Conservation (phyloP, 257 asterid genomes). For the Gardenia jasminoides region DNA sequence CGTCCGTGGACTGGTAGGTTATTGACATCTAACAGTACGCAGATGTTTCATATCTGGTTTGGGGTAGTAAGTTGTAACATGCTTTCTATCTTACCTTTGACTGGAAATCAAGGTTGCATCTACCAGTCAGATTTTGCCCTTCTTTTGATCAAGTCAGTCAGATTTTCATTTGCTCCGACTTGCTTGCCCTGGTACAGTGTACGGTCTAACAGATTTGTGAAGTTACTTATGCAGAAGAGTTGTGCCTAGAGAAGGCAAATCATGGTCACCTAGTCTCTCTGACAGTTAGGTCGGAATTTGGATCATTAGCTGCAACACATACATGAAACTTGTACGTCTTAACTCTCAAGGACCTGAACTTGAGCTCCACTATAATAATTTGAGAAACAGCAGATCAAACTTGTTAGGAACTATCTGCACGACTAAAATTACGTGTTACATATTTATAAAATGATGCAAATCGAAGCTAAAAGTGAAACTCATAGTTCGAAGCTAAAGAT, state of each 20-base stretch:
- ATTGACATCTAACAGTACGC: constrained; percentile 6
- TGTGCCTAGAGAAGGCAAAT: constrained; percentile 1
- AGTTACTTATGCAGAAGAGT: neutral
- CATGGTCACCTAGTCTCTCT: neutral
- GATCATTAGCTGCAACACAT: neutral
- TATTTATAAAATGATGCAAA: constrained; percentile 12
- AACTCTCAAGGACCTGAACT: neutral
- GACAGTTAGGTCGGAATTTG: constrained; percentile 25
- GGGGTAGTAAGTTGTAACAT: neutral
- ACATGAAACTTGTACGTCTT: neutral
- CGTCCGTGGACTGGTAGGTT: constrained; percentile 13
- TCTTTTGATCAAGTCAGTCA: neutral
- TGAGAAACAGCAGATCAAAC: neutral
- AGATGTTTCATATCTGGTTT: neutral
- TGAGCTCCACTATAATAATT: neutral
- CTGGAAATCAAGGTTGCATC: neutral
- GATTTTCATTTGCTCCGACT: constrained; percentile 8
- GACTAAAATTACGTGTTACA: neutral
- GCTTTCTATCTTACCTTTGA: neutral
- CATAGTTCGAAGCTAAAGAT: constrained; percentile 5
- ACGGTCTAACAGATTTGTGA: neutral
- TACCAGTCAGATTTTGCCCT: neutral
- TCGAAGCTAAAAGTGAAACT: constrained; percentile 6
- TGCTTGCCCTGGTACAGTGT: neutral
- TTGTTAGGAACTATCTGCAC: neutral